Conservation (phyloP, 2,329 filamentous ascomycete genomes). For the Ceratocystis destructans region DNA sequence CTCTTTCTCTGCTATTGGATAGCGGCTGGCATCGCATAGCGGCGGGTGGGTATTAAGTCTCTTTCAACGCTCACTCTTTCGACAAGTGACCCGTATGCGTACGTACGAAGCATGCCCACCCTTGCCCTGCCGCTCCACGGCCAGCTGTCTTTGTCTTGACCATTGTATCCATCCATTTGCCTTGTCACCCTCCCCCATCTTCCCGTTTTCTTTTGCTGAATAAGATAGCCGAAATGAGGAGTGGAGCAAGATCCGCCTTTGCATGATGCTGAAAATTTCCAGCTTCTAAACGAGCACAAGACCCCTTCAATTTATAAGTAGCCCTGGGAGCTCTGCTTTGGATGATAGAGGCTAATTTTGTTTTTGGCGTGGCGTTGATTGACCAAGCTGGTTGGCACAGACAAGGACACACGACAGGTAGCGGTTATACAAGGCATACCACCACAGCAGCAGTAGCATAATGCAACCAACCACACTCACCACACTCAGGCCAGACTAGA, state of each 20-base stretch:
- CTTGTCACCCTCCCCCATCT: neutral
- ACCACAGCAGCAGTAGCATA: too few relatives aligned
- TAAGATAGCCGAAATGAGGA: neutral
- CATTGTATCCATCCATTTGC: neutral
- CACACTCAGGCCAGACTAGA: too few relatives aligned
- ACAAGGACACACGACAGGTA: too few relatives aligned
- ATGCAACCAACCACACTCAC: too few relatives aligned
- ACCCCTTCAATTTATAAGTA: neutral
- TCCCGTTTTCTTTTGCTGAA: constrained; percentile 3
- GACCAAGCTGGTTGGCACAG: too few relatives aligned
- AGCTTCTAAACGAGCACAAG: neutral
- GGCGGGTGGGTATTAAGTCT: too few relatives aligned
- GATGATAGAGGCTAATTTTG: neutral
- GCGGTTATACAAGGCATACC: too few relatives aligned
- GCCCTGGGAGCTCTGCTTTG: neutral
- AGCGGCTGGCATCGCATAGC: too few relatives aligned
- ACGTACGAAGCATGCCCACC: too few relatives aligned
- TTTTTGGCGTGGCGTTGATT: neutral
- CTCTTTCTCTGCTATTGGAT: too few relatives aligned
- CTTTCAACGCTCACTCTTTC: too few relatives aligned
- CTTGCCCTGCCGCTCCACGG: neutral
- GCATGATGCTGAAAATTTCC: neutral
- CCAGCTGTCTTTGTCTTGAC: neutral
- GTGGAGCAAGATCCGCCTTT: neutral
- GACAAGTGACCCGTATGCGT: too few relatives aligned